These are phyloP conservation scores for Fusarium sp. DNA, from an alignment of 2,329 filamentous ascomycete species.

Conservation along the genomic window DNA sequence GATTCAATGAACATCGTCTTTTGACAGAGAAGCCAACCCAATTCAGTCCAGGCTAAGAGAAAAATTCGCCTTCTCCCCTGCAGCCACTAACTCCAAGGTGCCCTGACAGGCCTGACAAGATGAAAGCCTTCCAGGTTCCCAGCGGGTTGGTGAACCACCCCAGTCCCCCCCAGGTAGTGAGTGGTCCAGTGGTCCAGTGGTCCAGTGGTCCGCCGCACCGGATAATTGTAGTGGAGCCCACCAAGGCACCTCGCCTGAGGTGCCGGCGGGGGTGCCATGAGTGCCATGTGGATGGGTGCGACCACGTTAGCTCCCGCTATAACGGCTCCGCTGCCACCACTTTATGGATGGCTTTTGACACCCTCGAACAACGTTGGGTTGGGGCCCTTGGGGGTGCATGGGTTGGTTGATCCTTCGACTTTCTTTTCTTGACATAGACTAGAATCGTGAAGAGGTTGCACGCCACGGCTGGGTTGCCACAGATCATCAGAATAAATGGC, in stretches of 20 bases:
- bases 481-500: conserved; percentile 37
- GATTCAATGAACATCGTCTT: conserved; percentile 33
- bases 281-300: not conserved
- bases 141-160: conserved; percentile 31
- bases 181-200: conserved; percentile 19
- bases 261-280: not conserved
- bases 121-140: conserved; percentile 9
- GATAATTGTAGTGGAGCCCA: conserved; percentile 27
- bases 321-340: conserved; percentile 20
- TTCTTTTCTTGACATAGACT: conserved; percentile 3
- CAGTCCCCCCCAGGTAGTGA: conserved; percentile 4
- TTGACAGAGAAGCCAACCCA: not conserved
- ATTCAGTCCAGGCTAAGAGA: conserved; percentile 5
- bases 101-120: not conserved
- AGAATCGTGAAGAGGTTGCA: conserved; percentile 33
- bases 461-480: conserved; percentile 31
- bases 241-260: not conserved
- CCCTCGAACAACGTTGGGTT: conserved; percentile 15
- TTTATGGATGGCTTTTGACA: conserved; percentile 23
- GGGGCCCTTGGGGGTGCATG: not conserved
- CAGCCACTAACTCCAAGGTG: conserved; percentile 35
- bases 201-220: conserved; percentile 25
- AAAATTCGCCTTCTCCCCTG: conserved; percentile 30
- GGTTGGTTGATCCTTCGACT: conserved; percentile 7
- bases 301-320: conserved; percentile 28